Evolutionary conservation across 1,139 yeast species (phyloP).

Genomic region (Sugiyamaella grinbergsii): DNA sequence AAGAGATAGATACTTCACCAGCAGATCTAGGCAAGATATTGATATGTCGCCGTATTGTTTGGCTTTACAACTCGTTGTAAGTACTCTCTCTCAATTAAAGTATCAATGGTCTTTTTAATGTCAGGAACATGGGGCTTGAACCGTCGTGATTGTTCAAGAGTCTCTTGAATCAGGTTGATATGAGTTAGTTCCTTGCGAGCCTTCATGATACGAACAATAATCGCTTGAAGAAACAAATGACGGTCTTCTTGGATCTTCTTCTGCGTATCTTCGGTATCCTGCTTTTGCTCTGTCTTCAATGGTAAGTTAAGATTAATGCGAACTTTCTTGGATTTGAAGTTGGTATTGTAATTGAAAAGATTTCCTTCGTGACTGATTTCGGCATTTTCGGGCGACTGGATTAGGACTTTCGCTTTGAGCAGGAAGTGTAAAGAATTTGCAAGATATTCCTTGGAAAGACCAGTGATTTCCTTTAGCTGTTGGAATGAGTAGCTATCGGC

Average conservation of each 20-base stretch:
- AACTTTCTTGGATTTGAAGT: slow-evolving; percentile 81
- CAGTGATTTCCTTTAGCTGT: slow-evolving; percentile 67
- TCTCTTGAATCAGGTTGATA: slow-evolving; percentile 81
- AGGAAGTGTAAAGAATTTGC: slow-evolving; percentile 78
- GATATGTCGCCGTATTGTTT: slow-evolving; percentile 46
- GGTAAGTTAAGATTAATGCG: slow-evolving; percentile 85
- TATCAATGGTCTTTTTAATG: slow-evolving; percentile 84
- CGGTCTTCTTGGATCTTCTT: slow-evolving; percentile 87
- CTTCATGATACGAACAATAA: slow-evolving; percentile 96
- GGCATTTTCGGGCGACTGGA: slow-evolving; percentile 54
- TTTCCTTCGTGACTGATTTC: slow-evolving; percentile 50
- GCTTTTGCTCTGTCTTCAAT: slow-evolving; percentile 72
- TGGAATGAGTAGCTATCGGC: slow-evolving; percentile 58
- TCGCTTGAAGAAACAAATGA: slow-evolving; percentile 83
- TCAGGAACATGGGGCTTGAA: slow-evolving; percentile 85
- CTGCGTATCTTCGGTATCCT: slow-evolving; percentile 79
- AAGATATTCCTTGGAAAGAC: slow-evolving; percentile 63
- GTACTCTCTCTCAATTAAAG: slow-evolving; percentile 83
- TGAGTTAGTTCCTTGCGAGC: slow-evolving; percentile 81
- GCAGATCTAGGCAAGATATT: slow-evolving; percentile 74
- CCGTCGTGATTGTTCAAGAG: slow-evolving; percentile 82
- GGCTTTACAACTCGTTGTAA: slow-evolving; percentile 61
- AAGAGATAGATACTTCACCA: neutral
- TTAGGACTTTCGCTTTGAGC: slow-evolving; percentile 72
- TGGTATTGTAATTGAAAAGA: slow-evolving; percentile 68